Conservation (phyloP, 2,329 filamentous ascomycete genomes). For the Colletotrichum tropicale region DNA sequence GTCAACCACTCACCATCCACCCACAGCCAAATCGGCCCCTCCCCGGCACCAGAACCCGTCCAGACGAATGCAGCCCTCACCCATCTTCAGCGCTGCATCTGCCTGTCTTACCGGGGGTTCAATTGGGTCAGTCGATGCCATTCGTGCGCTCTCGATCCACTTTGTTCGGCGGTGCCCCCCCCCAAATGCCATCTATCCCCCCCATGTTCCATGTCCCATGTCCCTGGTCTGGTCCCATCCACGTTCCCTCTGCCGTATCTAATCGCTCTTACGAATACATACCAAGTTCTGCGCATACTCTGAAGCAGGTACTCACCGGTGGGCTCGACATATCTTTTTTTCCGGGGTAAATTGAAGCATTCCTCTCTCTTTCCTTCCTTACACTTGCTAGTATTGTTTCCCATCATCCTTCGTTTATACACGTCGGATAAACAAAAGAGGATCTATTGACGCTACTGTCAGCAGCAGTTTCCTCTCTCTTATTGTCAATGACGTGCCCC, state of each 20-base stretch:
- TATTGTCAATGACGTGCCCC: constrained; percentile 8
- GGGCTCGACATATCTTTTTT: background rate
- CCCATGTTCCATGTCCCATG: background rate
- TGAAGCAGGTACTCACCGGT: background rate
- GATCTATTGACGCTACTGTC: background rate
- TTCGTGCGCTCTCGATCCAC: background rate
- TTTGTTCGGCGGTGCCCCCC: background rate
- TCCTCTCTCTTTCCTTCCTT: background rate
- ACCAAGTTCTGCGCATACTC: background rate
- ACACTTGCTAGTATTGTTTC: background rate
- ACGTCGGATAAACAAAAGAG: background rate
- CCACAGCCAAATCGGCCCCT: background rate
- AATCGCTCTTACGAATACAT: constrained; percentile 4
- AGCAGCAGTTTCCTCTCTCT: background rate
- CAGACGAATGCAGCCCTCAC: background rate
- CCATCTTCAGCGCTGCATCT: background rate
- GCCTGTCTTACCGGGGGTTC: background rate
- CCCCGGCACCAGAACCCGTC: background rate
- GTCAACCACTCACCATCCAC: background rate
- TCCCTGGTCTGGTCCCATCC: background rate
- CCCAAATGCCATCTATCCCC: background rate
- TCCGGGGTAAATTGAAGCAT: background rate
- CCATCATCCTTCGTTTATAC: background rate
- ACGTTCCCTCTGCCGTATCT: background rate
- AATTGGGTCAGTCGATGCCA: background rate